These are phyloP conservation scores for Termitomyces sp. DNA, from an alignment of 768 basidiomycete genomes.

Conservation along the genomic window DNA sequence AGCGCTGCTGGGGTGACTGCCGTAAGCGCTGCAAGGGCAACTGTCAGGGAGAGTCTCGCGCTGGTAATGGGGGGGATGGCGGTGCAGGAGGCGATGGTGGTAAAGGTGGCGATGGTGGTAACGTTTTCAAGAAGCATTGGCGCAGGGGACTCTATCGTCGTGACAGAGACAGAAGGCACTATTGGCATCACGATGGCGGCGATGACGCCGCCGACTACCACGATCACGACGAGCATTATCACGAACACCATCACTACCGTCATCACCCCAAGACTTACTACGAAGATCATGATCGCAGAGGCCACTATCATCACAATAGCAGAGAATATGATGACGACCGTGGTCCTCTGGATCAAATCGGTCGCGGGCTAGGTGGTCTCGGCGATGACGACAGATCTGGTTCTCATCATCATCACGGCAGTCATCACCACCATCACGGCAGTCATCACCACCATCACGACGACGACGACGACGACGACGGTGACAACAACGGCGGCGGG, in stretches of 20 bases:
- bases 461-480: too few species aligned
- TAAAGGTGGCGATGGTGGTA: not conserved
- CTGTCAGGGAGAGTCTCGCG: not conserved
- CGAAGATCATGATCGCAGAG: not conserved
- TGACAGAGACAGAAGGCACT: not conserved
- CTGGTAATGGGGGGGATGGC: not conserved
- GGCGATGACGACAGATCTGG: too few species aligned
- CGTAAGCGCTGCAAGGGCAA: not conserved
- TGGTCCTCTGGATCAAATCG: too few species aligned
- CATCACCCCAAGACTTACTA: not conserved
- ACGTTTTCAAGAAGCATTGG: not conserved
- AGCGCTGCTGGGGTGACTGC: not conserved
- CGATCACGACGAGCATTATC: too few species aligned
- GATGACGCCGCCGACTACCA: not conserved
- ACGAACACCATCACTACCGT: not conserved
- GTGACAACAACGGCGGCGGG: too few species aligned
- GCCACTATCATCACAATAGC: too few species aligned
- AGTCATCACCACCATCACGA: too few species aligned
- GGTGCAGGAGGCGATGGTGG: not conserved
- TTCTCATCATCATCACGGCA: too few species aligned
- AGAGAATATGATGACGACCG: too few species aligned
- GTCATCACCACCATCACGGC: too few species aligned
- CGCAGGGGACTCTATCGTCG: not conserved
- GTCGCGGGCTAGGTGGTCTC: too few species aligned
- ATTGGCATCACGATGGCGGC: not conserved